Base-by-base conservation (phyloP, 2,329 filamentous ascomycete species). In the Nannizzia gypsea region DNA sequence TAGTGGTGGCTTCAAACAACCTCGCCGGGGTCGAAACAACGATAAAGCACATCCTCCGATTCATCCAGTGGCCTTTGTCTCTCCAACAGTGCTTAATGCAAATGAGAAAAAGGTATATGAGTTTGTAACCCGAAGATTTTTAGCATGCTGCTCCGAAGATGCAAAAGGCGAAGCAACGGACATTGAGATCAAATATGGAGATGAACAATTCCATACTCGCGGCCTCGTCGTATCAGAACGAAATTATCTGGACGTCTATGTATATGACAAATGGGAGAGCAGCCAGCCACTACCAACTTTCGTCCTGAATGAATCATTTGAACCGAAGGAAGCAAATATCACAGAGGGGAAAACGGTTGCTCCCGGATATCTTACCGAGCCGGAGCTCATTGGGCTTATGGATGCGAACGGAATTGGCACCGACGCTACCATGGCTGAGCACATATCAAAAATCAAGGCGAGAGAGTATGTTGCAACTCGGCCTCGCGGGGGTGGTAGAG, bases 331-430 rank as follows among this genome's bases (percentile, higher is more conserved):
- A 74, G 92, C 90, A 3, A 84, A 87, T 66, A 90, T 99, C 74
- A 85, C 83, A 0, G 90, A 97, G 67, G 92, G 93, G n/a, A 88
- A 95, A 72, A 99, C 93, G 0, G 83, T 81, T 0, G 79, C 91
- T 11, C 93, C 93, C 0, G 83, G 81, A 22, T 96, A 95, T 70
- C 80, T 99, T 31, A 97, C 93, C 0, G 93, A 99, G 71, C 91
- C 93, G 0, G 93, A 99, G 70, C 79, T 99, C 26, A 96, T 99
- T 69, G 88, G 87, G 2, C 81, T 99, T 9, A 99, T 99, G 93
- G 93, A 99, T 75, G 91, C 90, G 50, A 99, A 99, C 70, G 93
- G 93, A 1, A 99, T 99, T 64, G 93, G 93, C 11, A 99, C 93
- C 8, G 93, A 99, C 75, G 93, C 93, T 5, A 99, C 93, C 0